Conservation (phyloP, 2,329 filamentous ascomycete genomes). For the Colletotrichum sp. region DNA sequence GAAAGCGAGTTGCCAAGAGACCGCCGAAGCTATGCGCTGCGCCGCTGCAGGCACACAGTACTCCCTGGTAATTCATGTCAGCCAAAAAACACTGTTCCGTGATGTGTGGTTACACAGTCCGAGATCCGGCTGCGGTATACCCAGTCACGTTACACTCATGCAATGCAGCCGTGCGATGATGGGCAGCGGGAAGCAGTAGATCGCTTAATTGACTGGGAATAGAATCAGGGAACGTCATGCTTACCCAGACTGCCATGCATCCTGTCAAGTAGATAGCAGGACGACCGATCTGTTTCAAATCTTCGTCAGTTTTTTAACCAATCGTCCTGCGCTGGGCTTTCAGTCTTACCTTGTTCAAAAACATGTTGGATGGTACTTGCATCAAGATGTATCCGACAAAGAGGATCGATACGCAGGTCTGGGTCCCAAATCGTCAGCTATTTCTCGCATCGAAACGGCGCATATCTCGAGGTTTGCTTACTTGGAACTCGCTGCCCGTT, state of each 20-base stretch:
- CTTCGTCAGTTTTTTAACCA: fast-evolving
- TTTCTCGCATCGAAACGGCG: fast-evolving
- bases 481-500: slow-evolving; percentile 38
- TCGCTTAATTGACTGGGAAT: slow-evolving; percentile 42
- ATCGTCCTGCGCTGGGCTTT: fast-evolving
- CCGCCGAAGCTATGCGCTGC: not conserved
- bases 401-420: slow-evolving; percentile 17
- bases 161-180: not conserved
- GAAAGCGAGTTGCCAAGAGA: slow-evolving; percentile 11
- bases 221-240: slow-evolving; percentile 28
- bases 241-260: slow-evolving; percentile 28
- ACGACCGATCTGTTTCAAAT: slow-evolving; percentile 24
- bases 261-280: slow-evolving; percentile 5
- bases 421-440: not conserved
- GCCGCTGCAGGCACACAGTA: slow-evolving; percentile 19
- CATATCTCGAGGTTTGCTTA: slow-evolving; percentile 23
- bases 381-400: slow-evolving; percentile 31
- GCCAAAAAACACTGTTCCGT: not conserved
- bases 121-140: not conserved
- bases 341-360: slow-evolving; percentile 9
- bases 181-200: not conserved
- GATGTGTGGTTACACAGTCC: not conserved
- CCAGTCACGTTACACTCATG: not conserved
- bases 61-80: not conserved
- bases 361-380: slow-evolving; percentile 30